Evolutionary conservation across 2,329 filamentous ascomycete genomes (phyloP), one percentile per base, ranked within the genome.

Genomic region (Venturia effusa): DNA sequence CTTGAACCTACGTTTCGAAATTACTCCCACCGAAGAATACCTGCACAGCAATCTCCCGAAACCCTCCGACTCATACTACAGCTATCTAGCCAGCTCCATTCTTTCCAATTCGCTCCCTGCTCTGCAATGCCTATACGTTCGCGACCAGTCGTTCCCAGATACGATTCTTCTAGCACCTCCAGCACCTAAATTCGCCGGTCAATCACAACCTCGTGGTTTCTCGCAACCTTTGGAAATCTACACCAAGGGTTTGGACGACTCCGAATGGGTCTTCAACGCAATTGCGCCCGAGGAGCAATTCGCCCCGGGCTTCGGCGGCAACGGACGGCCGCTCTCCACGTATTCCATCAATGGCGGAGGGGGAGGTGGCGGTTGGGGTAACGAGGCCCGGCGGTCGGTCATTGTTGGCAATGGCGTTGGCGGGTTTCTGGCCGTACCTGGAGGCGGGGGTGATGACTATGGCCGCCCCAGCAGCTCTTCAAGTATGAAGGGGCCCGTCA

Each of bases 11-110:
- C 88, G 93, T 69, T 97, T 87, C 72, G 93, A 97, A 75, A 89
- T 97, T 72, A 88, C 84, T 13, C 81, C 85, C 3, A 79, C 79
- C 11, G 76, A 83, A 4, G 77, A 83, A 0, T 83, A 85, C 27
- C 80, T 86, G 13, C 88, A 84, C 66, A 75, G 78, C 13, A 54
- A 32, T n/a, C 73, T 82, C 61, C 78, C 81, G 61, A 75, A 79
- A 0, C 79, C 81, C 0, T 76, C 79, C 7, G 76, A 78, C 30
- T 83, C 81, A 22, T 95, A 96, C 77, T 96, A 97, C 75, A 84
- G 85, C 66, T 96, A 96, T 74, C 84, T 97, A 24, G 87, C 90
- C 32, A 84, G 84, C n/a, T 96, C 90, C 0, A 83, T 97, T 39
- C 84, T 94, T 66, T 83, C 85, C 19, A 88, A 88, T 66, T 83